A percentile compares a stretch with the other conserved stretches of the same genome.
phyloP scores from a whole-genome alignment of 2,329 filamentous ascomycete genomes.

The Laburnicola sp. region DNA sequence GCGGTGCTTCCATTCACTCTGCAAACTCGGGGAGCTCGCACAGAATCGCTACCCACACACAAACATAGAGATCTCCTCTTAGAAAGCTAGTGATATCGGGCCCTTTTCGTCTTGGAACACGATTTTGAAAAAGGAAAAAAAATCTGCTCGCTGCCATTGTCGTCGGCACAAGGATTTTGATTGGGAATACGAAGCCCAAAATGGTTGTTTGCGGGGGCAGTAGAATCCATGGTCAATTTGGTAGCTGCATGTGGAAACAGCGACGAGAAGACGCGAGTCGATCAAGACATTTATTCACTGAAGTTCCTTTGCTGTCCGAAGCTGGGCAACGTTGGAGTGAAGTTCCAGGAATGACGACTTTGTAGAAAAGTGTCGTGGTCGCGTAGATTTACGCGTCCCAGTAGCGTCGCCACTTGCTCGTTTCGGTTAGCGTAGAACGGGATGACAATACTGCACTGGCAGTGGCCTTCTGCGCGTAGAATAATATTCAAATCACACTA shows the following conservation, averaged over 20 bases:
- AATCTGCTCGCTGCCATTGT: slow-evolving; percentile 1
- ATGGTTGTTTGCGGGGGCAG: not conserved
- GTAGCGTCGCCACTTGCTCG: no score
- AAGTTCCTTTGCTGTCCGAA: no score
- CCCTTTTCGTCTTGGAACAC: not conserved
- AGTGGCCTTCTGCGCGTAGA: no score
- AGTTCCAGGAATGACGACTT: no score
- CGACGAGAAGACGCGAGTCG: no score
- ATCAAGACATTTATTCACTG: no score
- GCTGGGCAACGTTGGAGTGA: no score
- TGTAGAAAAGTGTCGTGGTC: no score
- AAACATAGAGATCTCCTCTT: not conserved
- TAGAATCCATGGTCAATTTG: slow-evolving; percentile 1
- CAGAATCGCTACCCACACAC: not conserved
- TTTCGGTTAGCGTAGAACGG: no score
- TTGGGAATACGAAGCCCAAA: not conserved
- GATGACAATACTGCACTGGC: no score
- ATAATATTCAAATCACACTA: no score
- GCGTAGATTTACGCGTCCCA: no score
- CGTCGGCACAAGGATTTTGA: not conserved
- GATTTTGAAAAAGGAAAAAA: not conserved
- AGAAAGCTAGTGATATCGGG: slow-evolving; percentile 1
- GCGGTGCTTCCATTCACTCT: not conserved
- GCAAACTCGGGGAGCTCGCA: not conserved
- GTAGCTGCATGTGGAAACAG: not conserved